Percentiles rank a stretch among this genome's conserved stretches.
Evolutionary conservation across 495 filamentous ascomycete species (phyloP).

Genomic region (Elaphomyces granulatus): DNA sequence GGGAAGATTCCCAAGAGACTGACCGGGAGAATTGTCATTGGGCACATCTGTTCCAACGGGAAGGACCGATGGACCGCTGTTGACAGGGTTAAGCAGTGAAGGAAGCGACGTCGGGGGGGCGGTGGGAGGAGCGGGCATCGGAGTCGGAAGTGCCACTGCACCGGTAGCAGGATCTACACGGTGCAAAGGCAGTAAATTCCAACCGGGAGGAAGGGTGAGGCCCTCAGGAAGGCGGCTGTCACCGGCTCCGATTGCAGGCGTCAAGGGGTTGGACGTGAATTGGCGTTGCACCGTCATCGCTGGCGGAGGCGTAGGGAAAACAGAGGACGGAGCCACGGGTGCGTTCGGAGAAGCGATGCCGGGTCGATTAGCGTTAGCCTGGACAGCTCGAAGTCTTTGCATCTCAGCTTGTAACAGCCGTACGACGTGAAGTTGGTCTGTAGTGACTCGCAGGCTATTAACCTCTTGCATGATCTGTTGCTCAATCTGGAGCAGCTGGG

Average conservation of each 20-base stretch:
- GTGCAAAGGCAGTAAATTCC: conserved; percentile 58
- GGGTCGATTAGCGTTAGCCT: conserved; percentile 16
- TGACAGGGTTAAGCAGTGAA: background rate
- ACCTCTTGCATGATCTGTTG: conserved; percentile 54
- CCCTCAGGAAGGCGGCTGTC: conserved; percentile 59
- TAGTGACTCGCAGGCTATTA: conserved; percentile 34
- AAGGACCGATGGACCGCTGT: background rate
- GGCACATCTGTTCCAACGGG: background rate
- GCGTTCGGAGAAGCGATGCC: conserved; percentile 8
- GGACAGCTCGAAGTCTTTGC: conserved; percentile 39
- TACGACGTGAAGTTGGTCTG: conserved; percentile 42
- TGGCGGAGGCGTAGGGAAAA: conserved; percentile 12
- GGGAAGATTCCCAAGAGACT: background rate
- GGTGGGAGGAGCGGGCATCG: conserved; percentile 4
- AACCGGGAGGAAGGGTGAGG: conserved; percentile 57
- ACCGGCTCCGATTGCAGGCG: conserved; percentile 41
- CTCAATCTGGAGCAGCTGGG: conserved; percentile 49
- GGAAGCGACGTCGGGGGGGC: background rate
- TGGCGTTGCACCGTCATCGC: conserved; percentile 14
- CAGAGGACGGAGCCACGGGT: conserved; percentile 10
- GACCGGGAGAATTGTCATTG: background rate
- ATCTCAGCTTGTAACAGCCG: conserved; percentile 49
- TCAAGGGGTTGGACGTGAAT: conserved; percentile 19
- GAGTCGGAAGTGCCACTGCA: background rate
- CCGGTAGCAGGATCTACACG: conserved; percentile 22